phyloP scores from a whole-genome alignment of 495 filamentous ascomycete genomes.

The Tuber indicum region DNA sequence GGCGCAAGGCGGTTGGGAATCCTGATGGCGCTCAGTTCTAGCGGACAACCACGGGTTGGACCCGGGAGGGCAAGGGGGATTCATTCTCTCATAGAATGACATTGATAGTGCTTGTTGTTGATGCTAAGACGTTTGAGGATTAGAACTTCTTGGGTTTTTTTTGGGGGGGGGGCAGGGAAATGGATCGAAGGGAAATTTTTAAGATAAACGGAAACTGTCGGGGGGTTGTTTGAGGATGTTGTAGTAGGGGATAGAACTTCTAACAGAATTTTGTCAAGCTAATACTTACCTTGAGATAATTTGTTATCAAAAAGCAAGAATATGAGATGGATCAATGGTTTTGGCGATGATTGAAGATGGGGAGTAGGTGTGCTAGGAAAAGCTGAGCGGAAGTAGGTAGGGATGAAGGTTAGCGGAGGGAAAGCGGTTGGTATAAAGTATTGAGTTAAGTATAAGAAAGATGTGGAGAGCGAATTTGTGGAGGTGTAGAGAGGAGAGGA shows the following conservation, averaged over 20 bases:
- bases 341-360: background rate
- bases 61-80: background rate
- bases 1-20: background rate
- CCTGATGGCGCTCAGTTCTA: background rate
- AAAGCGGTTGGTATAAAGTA: background rate
- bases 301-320: background rate
- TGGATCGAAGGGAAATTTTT: background rate
- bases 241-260: background rate
- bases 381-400: background rate
- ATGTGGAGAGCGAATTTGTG: background rate
- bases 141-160: background rate
- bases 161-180: background rate
- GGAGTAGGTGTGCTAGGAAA: background rate
- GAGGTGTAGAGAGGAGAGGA: background rate
- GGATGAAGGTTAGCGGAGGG: background rate
- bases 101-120: background rate
- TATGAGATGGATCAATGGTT: background rate
- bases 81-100: background rate
- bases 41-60: background rate
- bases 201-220: background rate
- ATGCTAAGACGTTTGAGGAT: background rate
- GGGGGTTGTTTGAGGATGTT: background rate
- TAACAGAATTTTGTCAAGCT: background rate
- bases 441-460: background rate
- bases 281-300: background rate